Evolutionary conservation across 2,329 filamentous ascomycete species (phyloP).

Genomic region (Sporothrix pallida): DNA sequence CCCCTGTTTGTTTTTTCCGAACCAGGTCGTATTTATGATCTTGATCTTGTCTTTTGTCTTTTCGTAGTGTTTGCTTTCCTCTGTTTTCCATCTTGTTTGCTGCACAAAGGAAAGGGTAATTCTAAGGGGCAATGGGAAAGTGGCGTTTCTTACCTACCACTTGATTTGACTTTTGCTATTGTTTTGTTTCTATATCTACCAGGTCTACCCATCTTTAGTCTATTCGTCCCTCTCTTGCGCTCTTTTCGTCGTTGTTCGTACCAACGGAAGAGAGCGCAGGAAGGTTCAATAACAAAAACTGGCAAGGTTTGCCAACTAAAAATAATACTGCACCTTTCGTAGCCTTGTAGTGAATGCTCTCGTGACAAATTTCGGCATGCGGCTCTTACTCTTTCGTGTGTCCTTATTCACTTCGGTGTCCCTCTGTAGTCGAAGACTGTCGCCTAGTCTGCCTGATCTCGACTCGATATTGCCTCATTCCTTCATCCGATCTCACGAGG

Average conservation of each 20-base stretch:
- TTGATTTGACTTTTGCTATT: neutral
- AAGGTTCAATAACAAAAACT: neutral
- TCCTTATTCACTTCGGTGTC: neutral
- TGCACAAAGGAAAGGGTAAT: constrained; percentile 3
- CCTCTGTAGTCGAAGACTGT: neutral
- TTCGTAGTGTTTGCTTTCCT: neutral
- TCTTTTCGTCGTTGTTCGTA: neutral
- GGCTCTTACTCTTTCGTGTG: neutral
- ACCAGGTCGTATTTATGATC: neutral
- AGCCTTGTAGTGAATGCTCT: neutral
- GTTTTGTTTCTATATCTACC: neutral
- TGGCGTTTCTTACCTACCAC: constrained; percentile 21
- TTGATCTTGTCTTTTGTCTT: neutral
- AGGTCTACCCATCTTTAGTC: neutral
- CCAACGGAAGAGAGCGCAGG: neutral
- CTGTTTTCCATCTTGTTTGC: neutral
- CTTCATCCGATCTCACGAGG: constrained; percentile 7
- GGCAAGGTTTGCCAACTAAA: neutral
- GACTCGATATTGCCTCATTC: neutral
- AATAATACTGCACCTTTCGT: neutral
- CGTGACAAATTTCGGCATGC: neutral
- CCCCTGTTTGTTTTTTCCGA: neutral
- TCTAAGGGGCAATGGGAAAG: constrained; percentile 2
- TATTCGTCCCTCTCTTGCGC: neutral
- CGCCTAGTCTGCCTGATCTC: neutral